Conservation (phyloP, 2,329 filamentous ascomycete species). For the Colletotrichum theobromicola region DNA sequence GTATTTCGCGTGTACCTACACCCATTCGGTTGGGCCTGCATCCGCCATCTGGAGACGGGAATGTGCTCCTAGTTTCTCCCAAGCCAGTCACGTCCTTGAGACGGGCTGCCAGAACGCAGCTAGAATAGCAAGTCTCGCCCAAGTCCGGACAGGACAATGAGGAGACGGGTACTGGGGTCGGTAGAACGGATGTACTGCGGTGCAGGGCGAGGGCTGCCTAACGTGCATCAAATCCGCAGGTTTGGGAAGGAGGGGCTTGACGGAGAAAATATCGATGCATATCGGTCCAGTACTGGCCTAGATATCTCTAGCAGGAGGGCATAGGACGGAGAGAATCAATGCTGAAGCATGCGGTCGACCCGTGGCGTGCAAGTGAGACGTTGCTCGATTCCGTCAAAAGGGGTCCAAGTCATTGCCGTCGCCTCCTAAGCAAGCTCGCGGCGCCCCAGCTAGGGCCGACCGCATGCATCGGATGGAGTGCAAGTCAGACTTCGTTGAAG, state of each 20-base stretch:
- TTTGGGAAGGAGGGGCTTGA: neutral
- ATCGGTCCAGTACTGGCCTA: neutral
- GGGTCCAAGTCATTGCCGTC: neutral
- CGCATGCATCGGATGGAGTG: neutral
- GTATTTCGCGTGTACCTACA: constrained; percentile 9
- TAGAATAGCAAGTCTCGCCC: neutral
- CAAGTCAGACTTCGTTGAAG: neutral
- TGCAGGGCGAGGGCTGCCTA: neutral
- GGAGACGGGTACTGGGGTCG: neutral
- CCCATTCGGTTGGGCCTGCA: neutral
- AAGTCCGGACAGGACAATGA: neutral
- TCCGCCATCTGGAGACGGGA: neutral
- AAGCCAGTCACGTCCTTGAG: neutral
- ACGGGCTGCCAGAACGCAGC: neutral
- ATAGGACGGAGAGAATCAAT: neutral
- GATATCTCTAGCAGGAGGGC: neutral
- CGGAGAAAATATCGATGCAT: neutral
- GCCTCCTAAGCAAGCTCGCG: neutral
- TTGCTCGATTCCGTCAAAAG: neutral
- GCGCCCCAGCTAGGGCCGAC: neutral
- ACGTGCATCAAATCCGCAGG: neutral
- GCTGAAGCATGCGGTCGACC: neutral
- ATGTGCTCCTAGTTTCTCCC: neutral
- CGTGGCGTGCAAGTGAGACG: neutral
- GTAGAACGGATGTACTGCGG: neutral